Base-by-base conservation (phyloP, 1,284 basidiomycete species). In the Apiotrichum porosum region DNA sequence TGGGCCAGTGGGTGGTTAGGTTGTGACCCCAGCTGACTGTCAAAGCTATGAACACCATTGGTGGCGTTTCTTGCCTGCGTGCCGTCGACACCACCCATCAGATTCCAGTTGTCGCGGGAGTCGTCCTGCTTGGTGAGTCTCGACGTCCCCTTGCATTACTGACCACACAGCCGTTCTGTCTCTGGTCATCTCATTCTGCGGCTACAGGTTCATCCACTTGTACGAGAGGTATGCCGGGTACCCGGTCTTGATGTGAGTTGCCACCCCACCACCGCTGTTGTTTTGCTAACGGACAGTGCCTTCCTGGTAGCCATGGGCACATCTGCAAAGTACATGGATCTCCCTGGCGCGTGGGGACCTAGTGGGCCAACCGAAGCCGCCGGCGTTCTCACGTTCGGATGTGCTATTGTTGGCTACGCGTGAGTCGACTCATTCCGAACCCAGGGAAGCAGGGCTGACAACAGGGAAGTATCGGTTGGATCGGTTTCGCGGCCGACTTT, bases 211-310 rank as follows among this genome's bases (percentile, higher is more conserved):
- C 32, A 69, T 79, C 9, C 76, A 77, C 54, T 42, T 56, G 3
- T 73, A 74, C 42, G 74, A 76, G 50, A 63, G 64, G 26, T 75
- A 68, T 51, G 58, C 75, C 23, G 77, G 74, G 64, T 60, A 75
- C 30, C 76, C 76, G 28, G 66, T 75, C 34, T 46, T 70, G 15
- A 57, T 69, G 40, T 42, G 24, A 37, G 39, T 28, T 12, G 26
- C 6, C 26, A 28, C 12, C 26, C 26, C 8, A 6, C 12, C 6
- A 15, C 10, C 18, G 9, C 33, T 19, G 19, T 5, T 9, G 13
- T 9, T 6, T 18, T 41, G 23, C 50, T 31, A 22, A 38, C 10
- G 32, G 21, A 31, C 35, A 22, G 30, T 24, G 31, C 26, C 19
- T 33, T 45, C 19, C n/a, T 37, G 17, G 32, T 42, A 14, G 28